Evolutionary conservation across 805 yeast genomes (phyloP), one percentile per base, ranked within the genome.

Genomic region (Brettanomyces nanus): DNA sequence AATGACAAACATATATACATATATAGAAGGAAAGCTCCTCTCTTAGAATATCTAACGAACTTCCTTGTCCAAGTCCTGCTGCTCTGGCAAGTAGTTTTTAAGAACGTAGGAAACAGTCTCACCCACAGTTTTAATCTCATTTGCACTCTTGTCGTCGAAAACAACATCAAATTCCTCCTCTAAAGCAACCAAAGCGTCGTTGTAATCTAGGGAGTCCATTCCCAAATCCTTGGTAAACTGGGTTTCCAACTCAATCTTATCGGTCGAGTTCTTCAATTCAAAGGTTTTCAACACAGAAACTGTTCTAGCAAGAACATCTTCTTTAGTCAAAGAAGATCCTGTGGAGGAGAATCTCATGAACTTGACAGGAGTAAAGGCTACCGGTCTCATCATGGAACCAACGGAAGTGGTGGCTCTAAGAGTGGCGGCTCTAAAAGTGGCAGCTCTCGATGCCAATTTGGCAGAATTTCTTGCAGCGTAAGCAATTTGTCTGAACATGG

Each of bases 151-250:
- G 45, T 61, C 65, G 36, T 59, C 63, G 37, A 61, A 59, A 20
- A 60, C 69, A 42, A 69, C 59, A 40, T 68, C 69, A 48, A 80
- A 80, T 60, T 80, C 89, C 71, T 89, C 96, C 70, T 90, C 98
- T 55, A 90, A 80, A 41, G 95, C 95, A 62, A 92, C 95, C 52
- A 92, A 73, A 39, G 92, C 89, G 68, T 90, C 98, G 45, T 90
- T 95, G 45, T 92, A 83, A 57, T 90, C 98, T 49, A 90, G 73
- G 7, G 95, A 85, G 63, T 90, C 98, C 58, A 85, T 73, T n/a
- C 89, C 90, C 49, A 85, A 73, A 54, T 85, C 95, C 50, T 72
- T 72, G 49, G 67, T 69, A 59, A 75, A 75, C 42, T 73, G 67
- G 27, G 80, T 65, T 32, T 63, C 69, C 45, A 51, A 25, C 6